Base-by-base conservation (phyloP, 176 grass and related monocot genomes). In the Echinochloa phyllopogon region DNA sequence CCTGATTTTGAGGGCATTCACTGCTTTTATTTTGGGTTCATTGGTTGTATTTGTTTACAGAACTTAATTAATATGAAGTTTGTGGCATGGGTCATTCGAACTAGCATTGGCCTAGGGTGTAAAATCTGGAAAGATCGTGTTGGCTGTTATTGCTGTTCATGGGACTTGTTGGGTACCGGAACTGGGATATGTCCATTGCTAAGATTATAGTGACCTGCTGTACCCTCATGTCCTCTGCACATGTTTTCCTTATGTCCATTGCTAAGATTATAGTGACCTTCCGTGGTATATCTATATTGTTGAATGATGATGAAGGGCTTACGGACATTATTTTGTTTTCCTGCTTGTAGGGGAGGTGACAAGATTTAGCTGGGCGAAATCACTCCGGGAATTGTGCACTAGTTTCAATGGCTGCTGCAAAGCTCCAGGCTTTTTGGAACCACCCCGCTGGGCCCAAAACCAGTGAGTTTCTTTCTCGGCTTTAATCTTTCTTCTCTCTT, bases 371-470 rank as follows among this genome's bases (percentile, higher is more conserved):
- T 83, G 8, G 25, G 51, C 41, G 51, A 70, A 70, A 68, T 36
- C 17, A 52, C 12, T 4, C 70, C 42, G 48, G 55, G 78, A 79
- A 86, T 40, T 6, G 18, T 36, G 61, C 17, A 18, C 2, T 66
- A 58, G 59, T 85, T 81, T 52, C 24, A 70, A 91, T 98, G 90
- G 90, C 95, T 60, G 21, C 65, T 58, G 83, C 96, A 39, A 98
- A 98, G 87, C 60, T 98, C 84, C 91, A 98, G 61, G 87, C 93
- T 24, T 40, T 98, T 42, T 98, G 80, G 96, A 98, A 98, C 83
- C 93, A 98, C 70, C 93, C 96, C 13, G 96, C 93, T 74, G 96
- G 96, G 65, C 93, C 96, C 56, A 98, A 95, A 92, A 95, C 96
- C 44, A 98, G 93, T 95, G 56, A 84, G 77, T 81, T 8, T 2